Base-by-base conservation (phyloP, 345 rosid species). In the Trapa incisa region DNA sequence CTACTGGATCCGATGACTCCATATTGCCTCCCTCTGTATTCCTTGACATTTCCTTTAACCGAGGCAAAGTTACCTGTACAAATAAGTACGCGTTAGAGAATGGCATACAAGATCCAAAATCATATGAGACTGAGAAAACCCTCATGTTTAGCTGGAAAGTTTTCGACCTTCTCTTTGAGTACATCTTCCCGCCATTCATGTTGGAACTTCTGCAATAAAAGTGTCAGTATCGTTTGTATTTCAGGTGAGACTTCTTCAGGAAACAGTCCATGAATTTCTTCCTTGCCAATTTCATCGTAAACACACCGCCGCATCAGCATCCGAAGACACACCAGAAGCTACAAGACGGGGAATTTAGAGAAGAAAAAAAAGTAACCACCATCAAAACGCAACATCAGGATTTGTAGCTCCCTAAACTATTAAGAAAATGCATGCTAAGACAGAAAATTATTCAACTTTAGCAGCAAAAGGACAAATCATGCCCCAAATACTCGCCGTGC, bases 301-400 rank as follows among this genome's bases (percentile, higher is more conserved):
- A 83, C 89, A 47, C 82, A 78, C 71, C 72, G 74, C 53, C 92
- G 83, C 10, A 86, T 82, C 83, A 86, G 68, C 70, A 77, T 77
- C 32, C 92, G 83, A 0, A 86, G 89, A 66, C 92, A 86, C 14
- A 79, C 84, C 72, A 86, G 73, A 48, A 86, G 85, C 92, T 86
- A 77, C 73, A 62, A 22, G 62, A 22, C 38, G 33, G 37, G 68
- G 57, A 67, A 13, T 3, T 13, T 64, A 35, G 72, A 50, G 22
- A 15, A 50, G 0, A 48, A 3, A 48, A 50, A 50, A 45, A 45
- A 45, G 0, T 11, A 13, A 11, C 48, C 48, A 45, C 11, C 2
- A 45, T 6, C 48, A 45, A 45, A 45, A 2, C 48, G 13, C 13
- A 45, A 3, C 45, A 8, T 8, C 4, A 8, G 45, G 8, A 3